A percentile compares a stretch with the other conserved stretches of the same genome.
Evolutionary conservation across 2,329 filamentous ascomycete genomes (phyloP).

Genomic region (Xylaria sp.): DNA sequence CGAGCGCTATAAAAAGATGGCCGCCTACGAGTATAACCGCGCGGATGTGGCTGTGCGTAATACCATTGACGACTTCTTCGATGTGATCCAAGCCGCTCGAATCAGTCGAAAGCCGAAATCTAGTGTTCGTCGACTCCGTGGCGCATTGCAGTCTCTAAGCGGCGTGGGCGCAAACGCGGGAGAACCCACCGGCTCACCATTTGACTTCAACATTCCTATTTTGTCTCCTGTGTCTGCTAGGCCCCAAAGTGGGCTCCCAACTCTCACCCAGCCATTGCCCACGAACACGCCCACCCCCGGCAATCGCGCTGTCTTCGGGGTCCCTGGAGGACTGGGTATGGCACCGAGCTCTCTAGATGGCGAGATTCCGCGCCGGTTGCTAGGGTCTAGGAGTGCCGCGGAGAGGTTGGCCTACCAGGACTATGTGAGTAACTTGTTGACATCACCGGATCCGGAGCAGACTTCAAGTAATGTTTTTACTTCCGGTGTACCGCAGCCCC

Average conservation of each 20-base stretch:
- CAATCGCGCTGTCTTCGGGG: slow-evolving; percentile 4
- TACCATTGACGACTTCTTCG: slow-evolving; percentile 38
- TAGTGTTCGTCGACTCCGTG: neutral
- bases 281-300: neutral
- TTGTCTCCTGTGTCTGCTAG: neutral
- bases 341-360: neutral
- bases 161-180: neutral
- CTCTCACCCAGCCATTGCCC: neutral
- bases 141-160: neutral
- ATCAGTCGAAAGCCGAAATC: neutral
- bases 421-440: slow-evolving; percentile 18
- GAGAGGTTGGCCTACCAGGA: neutral
- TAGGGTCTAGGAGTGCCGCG: neutral
- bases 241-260: neutral
- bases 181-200: neutral
- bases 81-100: neutral
- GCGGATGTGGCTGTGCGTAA: slow-evolving; percentile 38
- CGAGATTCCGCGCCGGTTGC: slow-evolving; percentile 3
- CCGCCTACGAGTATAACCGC: slow-evolving; percentile 38
- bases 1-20: slow-evolving; percentile 36
- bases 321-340: neutral
- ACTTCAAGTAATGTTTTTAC: neutral
- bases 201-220: neutral
- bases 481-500: slow-evolving; percentile 3
- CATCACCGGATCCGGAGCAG: neutral